Evolutionary conservation across 495 filamentous ascomycete species (phyloP).

Genomic region (Xylaria nigripes): DNA sequence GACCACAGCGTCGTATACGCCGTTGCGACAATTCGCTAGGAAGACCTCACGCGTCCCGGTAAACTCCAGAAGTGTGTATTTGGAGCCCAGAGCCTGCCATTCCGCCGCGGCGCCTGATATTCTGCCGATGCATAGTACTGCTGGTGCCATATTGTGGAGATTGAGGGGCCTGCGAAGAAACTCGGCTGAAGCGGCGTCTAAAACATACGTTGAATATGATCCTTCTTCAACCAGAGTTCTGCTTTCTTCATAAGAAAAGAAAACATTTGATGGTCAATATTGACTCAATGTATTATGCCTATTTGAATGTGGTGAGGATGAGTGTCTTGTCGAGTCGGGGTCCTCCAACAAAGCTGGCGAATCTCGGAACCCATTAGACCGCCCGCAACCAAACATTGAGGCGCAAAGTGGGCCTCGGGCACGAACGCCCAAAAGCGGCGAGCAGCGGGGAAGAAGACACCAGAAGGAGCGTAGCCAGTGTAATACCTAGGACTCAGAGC

Average conservation of each 20-base stretch:
- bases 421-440: not conserved
- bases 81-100: conserved; percentile 42
- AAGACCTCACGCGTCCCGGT: conserved; percentile 52
- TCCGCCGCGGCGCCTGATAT: conserved; percentile 48
- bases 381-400: not conserved
- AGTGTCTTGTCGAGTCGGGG: not conserved
- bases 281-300: no score
- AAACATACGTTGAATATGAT: not conserved
- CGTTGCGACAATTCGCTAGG: conserved; percentile 60
- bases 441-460: not conserved
- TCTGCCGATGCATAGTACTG: conserved; percentile 50
- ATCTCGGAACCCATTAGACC: conserved; percentile 1
- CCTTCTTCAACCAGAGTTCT: not conserved
- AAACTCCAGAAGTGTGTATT: conserved; percentile 45
- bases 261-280: no score
- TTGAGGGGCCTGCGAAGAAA: no score
- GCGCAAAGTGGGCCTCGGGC: conserved; percentile 1
- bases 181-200: no score
- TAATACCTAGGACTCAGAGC: no score
- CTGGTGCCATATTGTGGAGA: conserved; percentile 17
- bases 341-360: conserved; percentile 2
- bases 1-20: conserved; percentile 57
- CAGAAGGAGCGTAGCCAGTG: not conserved
- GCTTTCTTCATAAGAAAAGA: not conserved
- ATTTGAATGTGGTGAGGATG: no score